Evolutionary conservation across 495 filamentous ascomycete genomes (phyloP), one percentile per base, ranked within the genome.

Genomic region (Penicillium pulvis): DNA sequence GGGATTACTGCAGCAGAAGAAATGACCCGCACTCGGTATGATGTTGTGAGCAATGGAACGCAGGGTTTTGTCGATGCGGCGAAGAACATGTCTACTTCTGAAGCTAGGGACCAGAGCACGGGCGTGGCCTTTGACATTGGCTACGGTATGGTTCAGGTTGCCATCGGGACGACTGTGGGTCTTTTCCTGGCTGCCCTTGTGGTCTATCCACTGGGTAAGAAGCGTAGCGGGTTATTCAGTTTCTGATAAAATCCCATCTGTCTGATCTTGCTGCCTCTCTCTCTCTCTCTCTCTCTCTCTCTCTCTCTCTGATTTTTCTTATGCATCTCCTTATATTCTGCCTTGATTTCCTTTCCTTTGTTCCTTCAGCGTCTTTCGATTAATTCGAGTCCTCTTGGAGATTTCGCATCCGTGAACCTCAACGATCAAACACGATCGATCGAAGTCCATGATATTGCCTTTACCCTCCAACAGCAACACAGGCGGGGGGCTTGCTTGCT

Each of bases 161-260:
- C 93, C 6, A 93, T 96, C 67, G 93, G 90, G 24, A 95, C 96
- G 59, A 93, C 92, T 3, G 91, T 97, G 3, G 93, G 93, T 8
- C 72, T 98, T 33, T 97, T 96, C 66, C 74, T 96, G 49, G 91
- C 90, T 52, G 90, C 91, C 4, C 67, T 97, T 59, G 77, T 96
- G 24, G 87, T 97, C 4, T 98, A 98, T 80, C 93, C 93, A 1
- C 78, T 96, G 59, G 92, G 93, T 11, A 97, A 97, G 78, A 88
- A 88, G 69, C 85, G 92, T 58, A 93, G 90, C 69, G 93, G 92
- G 8, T 74, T 97, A 51, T 96, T 96, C 65, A 92, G 87, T 65
- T 95, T 97, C 69, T 97, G 72, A 28, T 17, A 16, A 4, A 12
- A 6, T n/a, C 3, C 28, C 6, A 28, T 7, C 28, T 28, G 28